These are phyloP conservation scores for Talaromyces stipitatus DNA, from an alignment of 495 filamentous ascomycete genomes.

Conservation along the genomic window DNA sequence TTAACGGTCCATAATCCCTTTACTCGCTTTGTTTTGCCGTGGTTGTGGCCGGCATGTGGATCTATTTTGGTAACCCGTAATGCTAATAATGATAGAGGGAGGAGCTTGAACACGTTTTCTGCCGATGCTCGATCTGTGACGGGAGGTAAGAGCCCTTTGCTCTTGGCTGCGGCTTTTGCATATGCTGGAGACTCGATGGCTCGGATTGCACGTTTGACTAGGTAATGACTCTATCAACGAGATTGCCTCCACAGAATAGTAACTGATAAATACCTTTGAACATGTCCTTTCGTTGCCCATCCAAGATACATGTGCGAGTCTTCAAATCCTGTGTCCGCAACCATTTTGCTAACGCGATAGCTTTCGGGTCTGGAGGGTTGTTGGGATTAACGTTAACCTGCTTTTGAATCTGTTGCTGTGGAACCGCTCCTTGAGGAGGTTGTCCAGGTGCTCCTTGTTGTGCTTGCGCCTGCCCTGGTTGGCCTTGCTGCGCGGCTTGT, in stretches of 20 bases:
- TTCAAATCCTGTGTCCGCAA: slow-evolving; percentile 80
- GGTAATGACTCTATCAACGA: background rate
- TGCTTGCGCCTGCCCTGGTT: slow-evolving; percentile 27
- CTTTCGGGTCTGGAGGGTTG: slow-evolving; percentile 73
- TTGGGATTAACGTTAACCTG: slow-evolving; percentile 56
- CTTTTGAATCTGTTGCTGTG: slow-evolving; percentile 30
- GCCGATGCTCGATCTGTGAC: slow-evolving; percentile 80
- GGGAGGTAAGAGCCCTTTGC: slow-evolving; percentile 82
- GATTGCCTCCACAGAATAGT: too few relatives aligned
- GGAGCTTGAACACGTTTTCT: slow-evolving; percentile 89
- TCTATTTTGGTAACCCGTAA: slow-evolving; percentile 85
- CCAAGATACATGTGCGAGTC: slow-evolving; percentile 82
- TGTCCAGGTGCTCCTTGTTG: slow-evolving; percentile 14
- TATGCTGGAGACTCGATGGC: slow-evolving; percentile 88
- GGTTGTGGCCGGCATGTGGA: slow-evolving; percentile 61
- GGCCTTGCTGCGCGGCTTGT: slow-evolving; percentile 26
- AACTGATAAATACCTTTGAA: slow-evolving; percentile 62
- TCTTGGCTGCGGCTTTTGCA: slow-evolving; percentile 66
- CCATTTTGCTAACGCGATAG: slow-evolving; percentile 84
- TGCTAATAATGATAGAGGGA: slow-evolving; percentile 91
- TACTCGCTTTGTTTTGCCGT: slow-evolving; percentile 75
- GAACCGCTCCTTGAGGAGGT: slow-evolving; percentile 13
- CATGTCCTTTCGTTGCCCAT: slow-evolving; percentile 97
- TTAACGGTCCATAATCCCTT: slow-evolving; percentile 96
- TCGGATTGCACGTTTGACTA: slow-evolving; percentile 95